Evolutionary conservation across 2,329 filamentous ascomycete genomes (phyloP), one percentile per base, ranked within the genome.

Genomic region (Blastomyces gilchristii): DNA sequence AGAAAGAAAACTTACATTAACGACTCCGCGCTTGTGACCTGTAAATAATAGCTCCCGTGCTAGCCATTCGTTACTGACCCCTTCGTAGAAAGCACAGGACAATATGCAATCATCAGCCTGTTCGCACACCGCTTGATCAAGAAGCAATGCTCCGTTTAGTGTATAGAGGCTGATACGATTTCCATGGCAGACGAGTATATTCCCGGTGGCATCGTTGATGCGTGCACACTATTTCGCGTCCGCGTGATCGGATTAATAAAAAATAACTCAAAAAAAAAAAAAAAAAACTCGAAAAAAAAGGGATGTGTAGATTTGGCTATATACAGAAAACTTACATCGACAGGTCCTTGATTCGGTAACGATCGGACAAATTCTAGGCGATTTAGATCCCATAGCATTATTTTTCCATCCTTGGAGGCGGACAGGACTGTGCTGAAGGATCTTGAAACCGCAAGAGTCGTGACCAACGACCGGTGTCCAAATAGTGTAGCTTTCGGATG

Each of bases 371-470:
- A 96, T 61, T 91, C 89, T 14, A 91, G 84, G 18, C 90, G 85
- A 74, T 97, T 99, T 3, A 99, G 81, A 73, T 97, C 94, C 94
- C 94, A 99, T 3, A 97, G 80, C 70, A 96, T 86, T 12, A 92
- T 86, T 49, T 90, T 86, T 0, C 92, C 92, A 70, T 96, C 90
- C 0, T 83, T 82, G 0, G 89, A 92, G 0, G 89, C 88, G 1
- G 91, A 95, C 2, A 97, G 81, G 61, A 99, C 85, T 0, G 91
- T 89, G 71, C 90, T 92, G 74, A 97, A 95, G 0, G 91, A 89
- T 66, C 91, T 88, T 49, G 90, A 95, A 1, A 93, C 87, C 0
- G 92, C 90, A 58, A 99, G 86, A 1, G 85, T 85, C 1, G 86
- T 90, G 18, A 97, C 89, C 0, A 92, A 86, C 0, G 85, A 86